A percentile compares a stretch with the other conserved stretches of the same genome.
These are phyloP conservation scores for Beauveria sp. DNA, from an alignment of 2,329 filamentous ascomycete species.

Conservation along the genomic window DNA sequence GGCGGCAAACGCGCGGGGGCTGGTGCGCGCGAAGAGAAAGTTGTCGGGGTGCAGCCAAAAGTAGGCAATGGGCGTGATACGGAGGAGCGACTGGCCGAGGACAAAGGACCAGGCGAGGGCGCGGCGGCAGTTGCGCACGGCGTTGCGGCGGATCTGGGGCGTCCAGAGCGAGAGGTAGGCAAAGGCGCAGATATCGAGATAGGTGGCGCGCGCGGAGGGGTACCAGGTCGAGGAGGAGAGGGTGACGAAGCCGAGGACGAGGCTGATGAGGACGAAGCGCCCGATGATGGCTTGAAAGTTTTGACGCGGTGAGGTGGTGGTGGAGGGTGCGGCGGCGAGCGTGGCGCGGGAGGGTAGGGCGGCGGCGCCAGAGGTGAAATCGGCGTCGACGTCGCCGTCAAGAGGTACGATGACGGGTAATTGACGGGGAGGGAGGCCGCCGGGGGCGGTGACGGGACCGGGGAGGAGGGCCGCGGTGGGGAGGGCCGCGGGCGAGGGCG, in stretches of 20 bases:
- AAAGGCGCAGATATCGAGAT: constrained; percentile 59
- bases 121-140: constrained; percentile 82
- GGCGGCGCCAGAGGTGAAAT: constrained; percentile 41
- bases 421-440: constrained; percentile 12
- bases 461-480: constrained; percentile 28
- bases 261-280: constrained; percentile 48
- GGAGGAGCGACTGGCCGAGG: constrained; percentile 70
- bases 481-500: constrained; percentile 18
- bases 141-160: constrained; percentile 87
- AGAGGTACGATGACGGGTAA: constrained; percentile 48
- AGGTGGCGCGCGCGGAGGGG: constrained; percentile 43
- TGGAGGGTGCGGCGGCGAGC: constrained; percentile 18
- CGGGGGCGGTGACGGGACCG: constrained; percentile 31
- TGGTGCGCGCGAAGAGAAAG: constrained; percentile 67
- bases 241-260: constrained; percentile 49
- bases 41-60: constrained; percentile 76
- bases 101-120: constrained; percentile 91
- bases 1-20: constrained; percentile 55
- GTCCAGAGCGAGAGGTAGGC: constrained; percentile 84
- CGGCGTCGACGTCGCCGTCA: constrained; percentile 56
- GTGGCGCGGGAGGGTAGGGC: constrained; percentile 25
- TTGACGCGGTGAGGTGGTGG: constrained; percentile 20
- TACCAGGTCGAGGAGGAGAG: constrained; percentile 56
- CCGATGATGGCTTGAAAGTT: constrained; percentile 50
- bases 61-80: constrained; percentile 74